phyloP scores from a whole-genome alignment of 768 basidiomycete species.

The Fibroporia radiculosa region DNA sequence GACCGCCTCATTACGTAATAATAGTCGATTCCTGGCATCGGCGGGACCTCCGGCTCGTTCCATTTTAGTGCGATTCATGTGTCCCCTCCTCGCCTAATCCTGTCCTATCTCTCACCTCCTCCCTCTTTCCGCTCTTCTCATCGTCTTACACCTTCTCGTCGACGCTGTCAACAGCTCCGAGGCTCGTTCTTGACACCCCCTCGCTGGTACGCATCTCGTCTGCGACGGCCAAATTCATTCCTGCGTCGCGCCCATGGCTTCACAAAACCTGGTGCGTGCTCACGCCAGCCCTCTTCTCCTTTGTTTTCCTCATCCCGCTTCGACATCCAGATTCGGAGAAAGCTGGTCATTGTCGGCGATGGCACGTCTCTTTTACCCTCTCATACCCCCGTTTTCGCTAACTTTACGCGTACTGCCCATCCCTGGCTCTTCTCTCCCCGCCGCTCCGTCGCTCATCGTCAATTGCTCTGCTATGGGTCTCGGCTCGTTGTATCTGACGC shows the following conservation, averaged over 20 bases:
- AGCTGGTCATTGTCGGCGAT: slow-evolving; percentile 96
- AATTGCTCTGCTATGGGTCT: neutral
- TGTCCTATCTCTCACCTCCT: neutral
- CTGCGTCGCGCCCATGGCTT: slow-evolving; percentile 27
- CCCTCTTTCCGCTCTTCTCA: neutral
- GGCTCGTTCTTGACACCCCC: neutral
- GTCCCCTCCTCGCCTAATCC: neutral
- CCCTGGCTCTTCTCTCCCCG: neutral
- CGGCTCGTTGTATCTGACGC: slow-evolving; percentile 6
- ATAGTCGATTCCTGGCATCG: neutral
- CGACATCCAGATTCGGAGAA: slow-evolving; percentile 70
- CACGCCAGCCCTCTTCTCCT: slow-evolving; percentile 3
- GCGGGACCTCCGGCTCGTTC: neutral
- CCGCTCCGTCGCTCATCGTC: neutral
- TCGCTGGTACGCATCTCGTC: neutral
- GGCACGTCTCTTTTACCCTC: slow-evolving; percentile 40
- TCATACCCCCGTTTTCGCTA: slow-evolving; percentile 2
- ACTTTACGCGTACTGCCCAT: neutral
- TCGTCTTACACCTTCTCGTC: too few species aligned
- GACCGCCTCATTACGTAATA: neutral
- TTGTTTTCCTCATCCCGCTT: slow-evolving; percentile 3
- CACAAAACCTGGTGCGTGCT: slow-evolving; percentile 59
- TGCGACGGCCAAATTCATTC: neutral
- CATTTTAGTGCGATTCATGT: neutral
- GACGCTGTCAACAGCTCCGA: neutral